These are phyloP conservation scores for Mortierella alpina DNA, from an alignment of 192 early-diverging fungal genomes.

Conservation along the genomic window DNA sequence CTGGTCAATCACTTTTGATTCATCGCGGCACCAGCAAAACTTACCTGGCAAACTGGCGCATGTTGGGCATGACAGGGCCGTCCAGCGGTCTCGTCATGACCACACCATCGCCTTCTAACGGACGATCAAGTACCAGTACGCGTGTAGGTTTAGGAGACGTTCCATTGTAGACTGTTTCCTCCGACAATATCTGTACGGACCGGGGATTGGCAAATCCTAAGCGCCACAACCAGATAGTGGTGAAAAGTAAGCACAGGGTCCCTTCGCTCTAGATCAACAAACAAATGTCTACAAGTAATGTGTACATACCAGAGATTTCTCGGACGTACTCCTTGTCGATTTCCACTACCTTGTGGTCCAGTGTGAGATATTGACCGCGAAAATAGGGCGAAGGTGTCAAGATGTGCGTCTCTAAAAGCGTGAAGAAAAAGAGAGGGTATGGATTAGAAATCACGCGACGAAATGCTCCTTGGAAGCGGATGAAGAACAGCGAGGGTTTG, in stretches of 20 bases:
- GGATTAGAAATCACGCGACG: not conserved
- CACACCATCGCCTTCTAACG: slow-evolving; percentile 60
- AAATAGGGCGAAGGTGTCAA: slow-evolving; percentile 66
- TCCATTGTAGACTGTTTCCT: slow-evolving; percentile 61
- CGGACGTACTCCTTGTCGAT: slow-evolving; percentile 58
- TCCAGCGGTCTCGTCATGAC: slow-evolving; percentile 29
- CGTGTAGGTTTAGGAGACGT: slow-evolving; percentile 54
- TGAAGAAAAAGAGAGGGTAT: not conserved
- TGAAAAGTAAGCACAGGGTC: not conserved
- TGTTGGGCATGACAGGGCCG: slow-evolving; percentile 22
- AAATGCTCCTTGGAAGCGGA: not conserved
- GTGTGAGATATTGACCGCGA: slow-evolving; percentile 60
- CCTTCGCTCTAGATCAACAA: not conserved
- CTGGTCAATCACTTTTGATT: not conserved
- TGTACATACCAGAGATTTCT: slow-evolving; percentile 57
- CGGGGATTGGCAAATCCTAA: slow-evolving; percentile 58
- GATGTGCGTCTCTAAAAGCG: slow-evolving; percentile 60
- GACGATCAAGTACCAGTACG: slow-evolving; percentile 57
- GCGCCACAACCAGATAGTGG: not conserved
- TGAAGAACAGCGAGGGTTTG: not conserved
- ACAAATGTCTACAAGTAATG: not conserved
- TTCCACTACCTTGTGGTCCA: slow-evolving; percentile 59
- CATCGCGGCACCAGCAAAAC: not conserved
- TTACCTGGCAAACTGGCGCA: slow-evolving; percentile 49
- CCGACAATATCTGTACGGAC: slow-evolving; percentile 57